A percentile compares a stretch with the other conserved stretches of the same genome.
phyloP scores from a whole-genome alignment of 2,329 filamentous ascomycete species.

The Thelonectria olida region DNA sequence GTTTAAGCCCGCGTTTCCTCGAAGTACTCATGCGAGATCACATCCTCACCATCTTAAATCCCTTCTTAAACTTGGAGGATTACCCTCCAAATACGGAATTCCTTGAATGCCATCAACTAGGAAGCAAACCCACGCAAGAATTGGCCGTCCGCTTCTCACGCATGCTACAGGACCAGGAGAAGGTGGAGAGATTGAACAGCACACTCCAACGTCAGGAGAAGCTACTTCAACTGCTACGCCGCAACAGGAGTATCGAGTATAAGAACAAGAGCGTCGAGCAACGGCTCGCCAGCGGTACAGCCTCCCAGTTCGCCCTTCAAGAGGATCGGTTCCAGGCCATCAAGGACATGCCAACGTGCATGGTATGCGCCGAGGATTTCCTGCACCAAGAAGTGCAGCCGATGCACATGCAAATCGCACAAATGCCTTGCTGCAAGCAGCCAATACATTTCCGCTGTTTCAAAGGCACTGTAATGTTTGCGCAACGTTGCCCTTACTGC shows the following conservation, averaged over 20 bases:
- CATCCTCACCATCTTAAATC: conserved; percentile 21
- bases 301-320: neutral
- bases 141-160: neutral
- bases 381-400: neutral
- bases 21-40: conserved; percentile 10
- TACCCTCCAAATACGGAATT: neutral
- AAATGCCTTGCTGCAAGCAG: conserved; percentile 22
- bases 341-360: conserved; percentile 1
- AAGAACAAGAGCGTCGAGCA: conserved; percentile 2
- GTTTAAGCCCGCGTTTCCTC: conserved; percentile 18
- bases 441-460: conserved; percentile 24
- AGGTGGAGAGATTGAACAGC: neutral
- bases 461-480: conserved; percentile 5
- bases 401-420: neutral
- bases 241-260: conserved; percentile 12
- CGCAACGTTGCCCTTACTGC: conserved; percentile 19
- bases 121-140: neutral
- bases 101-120: neutral
- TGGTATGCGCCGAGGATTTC: conserved; percentile 20
- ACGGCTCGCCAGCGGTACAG: neutral
- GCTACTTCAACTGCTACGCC: neutral
- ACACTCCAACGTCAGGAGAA: neutral
- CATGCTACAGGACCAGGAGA: neutral
- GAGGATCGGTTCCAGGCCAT: neutral
- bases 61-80: neutral